These are phyloP conservation scores for Pseudocercospora crystallina DNA, from an alignment of 2,329 filamentous ascomycete genomes.

Conservation along the genomic window DNA sequence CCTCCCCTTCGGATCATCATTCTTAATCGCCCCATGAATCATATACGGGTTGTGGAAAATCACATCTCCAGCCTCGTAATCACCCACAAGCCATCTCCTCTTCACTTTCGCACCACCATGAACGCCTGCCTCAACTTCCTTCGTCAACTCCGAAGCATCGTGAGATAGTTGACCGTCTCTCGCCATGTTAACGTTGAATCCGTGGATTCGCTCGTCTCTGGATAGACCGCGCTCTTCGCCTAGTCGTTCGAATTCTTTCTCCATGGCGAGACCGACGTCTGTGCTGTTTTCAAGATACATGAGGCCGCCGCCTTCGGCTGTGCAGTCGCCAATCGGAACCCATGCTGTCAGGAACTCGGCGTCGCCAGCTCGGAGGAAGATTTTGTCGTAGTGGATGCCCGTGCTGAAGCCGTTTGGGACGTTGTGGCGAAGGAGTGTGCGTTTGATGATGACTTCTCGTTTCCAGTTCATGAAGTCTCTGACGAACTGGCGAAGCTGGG, in stretches of 20 bases:
- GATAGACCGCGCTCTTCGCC: conserved; percentile 26
- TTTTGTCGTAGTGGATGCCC: conserved; percentile 45
- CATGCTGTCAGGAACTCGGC: conserved; percentile 36
- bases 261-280: conserved; percentile 39
- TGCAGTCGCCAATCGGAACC: conserved; percentile 42
- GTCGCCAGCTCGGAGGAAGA: conserved; percentile 43
- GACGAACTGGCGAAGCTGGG: conserved; percentile 38
- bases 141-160: conserved; percentile 20
- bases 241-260: conserved; percentile 39
- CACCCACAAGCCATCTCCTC: conserved; percentile 51
- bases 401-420: conserved; percentile 39
- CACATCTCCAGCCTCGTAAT: conserved; percentile 56
- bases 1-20: conserved; percentile 40
- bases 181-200: conserved; percentile 43
- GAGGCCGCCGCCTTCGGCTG: conserved; percentile 40
- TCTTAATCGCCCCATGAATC: conserved; percentile 43
- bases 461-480: conserved; percentile 40
- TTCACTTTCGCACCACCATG: conserved; percentile 5
- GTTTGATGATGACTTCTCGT: conserved; percentile 34
- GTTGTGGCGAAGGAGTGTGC: conserved; percentile 44
- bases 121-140: conserved; percentile 9
- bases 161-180: conserved; percentile 29
- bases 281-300: conserved; percentile 44
- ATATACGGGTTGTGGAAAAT: conserved; percentile 48
- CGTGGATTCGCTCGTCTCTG: conserved; percentile 36